phyloP scores from a whole-genome alignment of 1,284 basidiomycete species.

The Naganishia sp. region DNA sequence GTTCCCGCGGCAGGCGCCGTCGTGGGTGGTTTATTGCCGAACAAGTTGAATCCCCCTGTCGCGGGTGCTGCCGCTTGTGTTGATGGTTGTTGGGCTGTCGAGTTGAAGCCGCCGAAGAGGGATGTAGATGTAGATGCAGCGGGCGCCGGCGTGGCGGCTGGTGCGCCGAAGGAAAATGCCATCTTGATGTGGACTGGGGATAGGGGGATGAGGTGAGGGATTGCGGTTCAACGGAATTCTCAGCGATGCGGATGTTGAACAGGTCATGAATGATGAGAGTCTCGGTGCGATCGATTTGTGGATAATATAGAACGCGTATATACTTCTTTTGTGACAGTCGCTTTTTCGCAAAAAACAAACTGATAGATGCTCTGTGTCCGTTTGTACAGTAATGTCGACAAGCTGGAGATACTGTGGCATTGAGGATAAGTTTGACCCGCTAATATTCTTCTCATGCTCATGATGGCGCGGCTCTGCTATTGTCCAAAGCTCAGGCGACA shows the following conservation, averaged over 20 bases:
- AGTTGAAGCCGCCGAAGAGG: slow-evolving; percentile 19
- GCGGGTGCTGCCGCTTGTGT: slow-evolving; percentile 5
- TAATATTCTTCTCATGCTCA: too few species aligned
- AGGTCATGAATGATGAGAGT: too few species aligned
- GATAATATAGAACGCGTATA: too few species aligned
- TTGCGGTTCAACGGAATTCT: slow-evolving; percentile 7
- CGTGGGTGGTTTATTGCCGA: slow-evolving; percentile 15
- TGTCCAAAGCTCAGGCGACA: neutral
- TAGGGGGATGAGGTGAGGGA: neutral
- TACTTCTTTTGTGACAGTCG: too few species aligned
- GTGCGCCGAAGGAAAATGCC: slow-evolving; percentile 30
- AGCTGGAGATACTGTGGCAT: too few species aligned
- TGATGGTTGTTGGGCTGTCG: slow-evolving; percentile 8
- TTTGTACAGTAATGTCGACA: too few species aligned
- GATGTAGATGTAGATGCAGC: slow-evolving; percentile 16
- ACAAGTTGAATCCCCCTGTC: slow-evolving; percentile 17
- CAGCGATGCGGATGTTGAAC: neutral
- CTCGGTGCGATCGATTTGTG: too few species aligned
- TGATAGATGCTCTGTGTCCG: too few species aligned
- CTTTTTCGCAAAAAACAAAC: too few species aligned
- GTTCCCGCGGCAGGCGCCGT: neutral
- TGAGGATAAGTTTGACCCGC: too few species aligned
- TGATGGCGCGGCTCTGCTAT: too few species aligned
- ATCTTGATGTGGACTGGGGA: neutral
- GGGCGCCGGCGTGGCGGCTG: slow-evolving; percentile 5